Conservation (phyloP, 2,329 filamentous ascomycete genomes). For the Chrysoporthe deuterocubensis region DNA sequence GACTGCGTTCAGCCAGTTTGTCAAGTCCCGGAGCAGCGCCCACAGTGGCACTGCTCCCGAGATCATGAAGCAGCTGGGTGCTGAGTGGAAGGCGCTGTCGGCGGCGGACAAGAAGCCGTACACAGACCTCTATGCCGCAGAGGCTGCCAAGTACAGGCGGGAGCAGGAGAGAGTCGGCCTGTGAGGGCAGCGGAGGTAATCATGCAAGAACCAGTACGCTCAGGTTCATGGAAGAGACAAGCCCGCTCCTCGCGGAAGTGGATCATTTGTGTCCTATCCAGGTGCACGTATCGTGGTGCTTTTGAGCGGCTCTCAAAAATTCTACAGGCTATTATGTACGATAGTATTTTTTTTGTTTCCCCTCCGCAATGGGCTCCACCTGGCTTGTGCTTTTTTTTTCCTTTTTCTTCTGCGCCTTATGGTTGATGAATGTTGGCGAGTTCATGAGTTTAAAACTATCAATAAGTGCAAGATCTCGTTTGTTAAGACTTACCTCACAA, state of each 20-base stretch:
- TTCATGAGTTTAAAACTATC: constrained; percentile 12
- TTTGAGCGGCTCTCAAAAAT: constrained; percentile 11
- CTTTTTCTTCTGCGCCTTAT: neutral
- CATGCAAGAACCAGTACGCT: neutral
- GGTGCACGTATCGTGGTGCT: constrained; percentile 8
- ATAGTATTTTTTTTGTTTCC: constrained; percentile 23
- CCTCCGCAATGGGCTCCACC: constrained; percentile 8
- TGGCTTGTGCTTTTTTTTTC: neutral
- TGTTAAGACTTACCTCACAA: neutral
- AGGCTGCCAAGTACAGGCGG: constrained; percentile 39
- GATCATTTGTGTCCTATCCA: neutral
- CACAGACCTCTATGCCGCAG: constrained; percentile 38
- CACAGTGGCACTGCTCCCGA: constrained; percentile 33
- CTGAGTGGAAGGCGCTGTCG: constrained; percentile 50
- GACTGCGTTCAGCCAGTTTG: constrained; percentile 43
- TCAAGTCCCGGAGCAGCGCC: constrained; percentile 42
- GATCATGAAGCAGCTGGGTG: constrained; percentile 32
- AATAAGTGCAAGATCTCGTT: constrained; percentile 13
- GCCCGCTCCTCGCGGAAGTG: neutral
- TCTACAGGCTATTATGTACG: constrained; percentile 15
- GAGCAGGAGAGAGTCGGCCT: constrained; percentile 30
- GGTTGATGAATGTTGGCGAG: constrained; percentile 17
- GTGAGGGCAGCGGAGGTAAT: neutral
- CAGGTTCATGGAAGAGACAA: neutral
- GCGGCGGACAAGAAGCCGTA: constrained; percentile 44